These are phyloP conservation scores for Clarireedia sp. DNA, from an alignment of 2,329 filamentous ascomycete genomes.

Conservation along the genomic window DNA sequence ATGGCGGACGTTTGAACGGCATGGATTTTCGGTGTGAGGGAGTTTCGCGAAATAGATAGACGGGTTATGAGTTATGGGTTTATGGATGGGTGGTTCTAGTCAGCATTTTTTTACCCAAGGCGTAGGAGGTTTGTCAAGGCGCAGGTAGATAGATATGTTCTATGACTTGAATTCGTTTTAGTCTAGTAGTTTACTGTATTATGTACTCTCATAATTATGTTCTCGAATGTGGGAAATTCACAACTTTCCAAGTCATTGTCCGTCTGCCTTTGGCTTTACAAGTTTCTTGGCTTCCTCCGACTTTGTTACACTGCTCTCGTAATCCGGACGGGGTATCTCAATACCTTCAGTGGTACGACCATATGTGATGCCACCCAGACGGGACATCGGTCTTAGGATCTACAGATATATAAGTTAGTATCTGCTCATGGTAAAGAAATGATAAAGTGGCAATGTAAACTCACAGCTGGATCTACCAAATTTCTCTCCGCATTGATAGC, in stretches of 20 bases:
- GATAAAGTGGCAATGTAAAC: constrained; percentile 21
- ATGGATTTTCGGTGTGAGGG: no score
- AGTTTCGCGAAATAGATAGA: no score
- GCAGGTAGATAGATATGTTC: no score
- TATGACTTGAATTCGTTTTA: no score
- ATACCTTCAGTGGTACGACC: constrained; percentile 59
- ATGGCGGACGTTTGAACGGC: no score
- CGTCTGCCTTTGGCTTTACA: constrained; percentile 38
- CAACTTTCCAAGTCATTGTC: constrained; percentile 27
- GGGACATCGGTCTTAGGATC: constrained; percentile 66
- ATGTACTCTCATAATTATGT: no score
- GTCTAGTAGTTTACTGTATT: no score
- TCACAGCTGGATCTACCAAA: constrained; percentile 61
- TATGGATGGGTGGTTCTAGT: no score
- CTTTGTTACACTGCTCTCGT: constrained; percentile 33
- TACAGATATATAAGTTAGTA: constrained; percentile 26
- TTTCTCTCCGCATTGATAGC: constrained; percentile 72
- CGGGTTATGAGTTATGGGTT: no score
- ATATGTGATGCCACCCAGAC: constrained; percentile 83
- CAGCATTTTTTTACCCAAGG: no score
- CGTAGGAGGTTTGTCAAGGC: no score
- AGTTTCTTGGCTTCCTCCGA: constrained; percentile 50
- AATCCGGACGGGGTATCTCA: constrained; percentile 61
- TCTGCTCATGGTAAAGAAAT: background rate
- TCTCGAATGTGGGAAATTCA: background rate